These are phyloP conservation scores for Globisporangium apiculatum DNA, from an alignment of 352 stramenopile genomes.

Conservation along the genomic window DNA sequence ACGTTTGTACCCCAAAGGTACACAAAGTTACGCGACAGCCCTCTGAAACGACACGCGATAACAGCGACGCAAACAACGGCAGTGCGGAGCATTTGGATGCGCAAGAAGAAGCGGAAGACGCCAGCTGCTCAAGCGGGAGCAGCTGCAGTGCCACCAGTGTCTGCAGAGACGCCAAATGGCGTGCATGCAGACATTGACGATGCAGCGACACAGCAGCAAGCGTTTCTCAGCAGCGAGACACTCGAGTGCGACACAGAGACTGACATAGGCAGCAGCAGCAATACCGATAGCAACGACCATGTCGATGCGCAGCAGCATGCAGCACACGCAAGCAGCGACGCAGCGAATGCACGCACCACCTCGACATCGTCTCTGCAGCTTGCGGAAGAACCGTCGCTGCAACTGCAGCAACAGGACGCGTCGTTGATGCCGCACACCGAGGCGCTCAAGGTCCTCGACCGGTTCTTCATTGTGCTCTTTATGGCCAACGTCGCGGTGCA, in stretches of 20 bases:
- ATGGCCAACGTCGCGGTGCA: conserved; percentile 16
- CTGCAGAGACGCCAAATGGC: too few species aligned
- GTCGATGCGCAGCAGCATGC: too few species aligned
- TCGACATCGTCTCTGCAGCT: background rate
- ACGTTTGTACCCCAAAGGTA: background rate
- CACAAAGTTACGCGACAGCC: background rate
- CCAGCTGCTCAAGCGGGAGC: background rate
- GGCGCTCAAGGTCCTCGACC: conserved; percentile 10
- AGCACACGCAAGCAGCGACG: too few species aligned
- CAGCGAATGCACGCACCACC: too few species aligned
- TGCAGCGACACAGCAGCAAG: too few species aligned
- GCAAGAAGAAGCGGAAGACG: conserved; percentile 11
- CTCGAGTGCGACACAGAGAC: too few species aligned
- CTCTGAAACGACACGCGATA: background rate
- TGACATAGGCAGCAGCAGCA: too few species aligned
- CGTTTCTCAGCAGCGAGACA: background rate
- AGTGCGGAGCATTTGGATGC: background rate
- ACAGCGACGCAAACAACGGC: background rate
- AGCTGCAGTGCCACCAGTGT: background rate
- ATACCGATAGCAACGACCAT: too few species aligned
- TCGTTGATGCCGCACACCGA: background rate
- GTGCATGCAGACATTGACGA: too few species aligned
- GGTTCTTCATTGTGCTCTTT: conserved; percentile 21
- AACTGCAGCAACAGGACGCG: background rate
- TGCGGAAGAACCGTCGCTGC: background rate